Base-by-base conservation (phyloP, 208 protist genomes). In the Leishmania tropica region DNA sequence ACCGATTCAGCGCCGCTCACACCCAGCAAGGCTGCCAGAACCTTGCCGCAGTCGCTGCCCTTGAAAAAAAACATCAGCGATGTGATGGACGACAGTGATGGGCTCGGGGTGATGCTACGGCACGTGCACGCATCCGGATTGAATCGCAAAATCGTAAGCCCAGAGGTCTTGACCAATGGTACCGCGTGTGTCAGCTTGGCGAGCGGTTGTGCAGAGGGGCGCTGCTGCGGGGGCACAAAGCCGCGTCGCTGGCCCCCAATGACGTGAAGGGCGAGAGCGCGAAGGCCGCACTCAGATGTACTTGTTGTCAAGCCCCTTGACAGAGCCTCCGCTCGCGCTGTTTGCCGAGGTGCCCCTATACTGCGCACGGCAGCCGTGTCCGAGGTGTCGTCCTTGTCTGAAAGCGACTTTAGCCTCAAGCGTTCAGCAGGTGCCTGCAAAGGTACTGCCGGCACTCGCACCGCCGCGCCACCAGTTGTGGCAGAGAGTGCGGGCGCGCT, bases 401-500 rank as follows among this genome's bases (percentile, higher is more conserved):
- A 60, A 40, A 81, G 79, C 54, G 75, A 75, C 13, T 3, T 47
- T 2, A 31, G 31, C 40, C 51, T 5, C 47, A 67, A 47, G 37
- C 7, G 56, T 24, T 62, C 71, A 1, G 71, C 58, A 21, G 88
- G 80, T 31, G 35, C 28, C 4, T 37, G 60, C 47, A 92, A 31
- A 24, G 89, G 40, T 15, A 68, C 78, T 58, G 85, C 83, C 4
- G 75, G 85, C 15, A 92, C 84, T 4, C 70, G 42, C 51, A 92
- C 86, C 4, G 87, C 31, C n/a, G 78, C 85, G 13, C 90, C 90
- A 7, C 83, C 58, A 0, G 88, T 89, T 0, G 88, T 90, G 24
- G 83, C 60, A 64, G 92, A 95, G n/a, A 92, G 85, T 31, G 87
- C 89, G 11, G 76, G n/a, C 0, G 88, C 40, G n/a, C 28, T 72